Base-by-base conservation (phyloP, 768 basidiomycete species). In the Multifurca ochricompacta region DNA sequence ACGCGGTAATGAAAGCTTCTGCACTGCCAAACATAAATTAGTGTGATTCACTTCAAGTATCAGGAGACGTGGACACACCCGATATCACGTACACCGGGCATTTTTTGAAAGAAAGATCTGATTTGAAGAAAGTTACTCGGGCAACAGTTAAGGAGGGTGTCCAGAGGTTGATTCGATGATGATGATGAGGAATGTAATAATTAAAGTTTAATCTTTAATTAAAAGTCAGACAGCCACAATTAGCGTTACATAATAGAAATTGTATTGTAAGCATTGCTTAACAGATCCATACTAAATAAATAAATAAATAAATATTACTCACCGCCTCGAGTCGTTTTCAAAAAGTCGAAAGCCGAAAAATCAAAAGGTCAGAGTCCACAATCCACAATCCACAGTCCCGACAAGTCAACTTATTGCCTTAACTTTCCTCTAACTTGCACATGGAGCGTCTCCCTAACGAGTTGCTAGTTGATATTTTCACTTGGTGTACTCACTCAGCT, bases 1-100 rank as follows among this genome's bases (percentile, higher is more conserved):
- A 97, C 65, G 93, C 93, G 59, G 79, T 66, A 73, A 97, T 96
- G 77, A 97, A 97, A 59, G 82, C 83, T 60, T 93, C 91, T 69
- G 93, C 88, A 74, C 93, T 96, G 70, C 23, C 30, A 18, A 59
- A 37, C 18, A 11, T 13, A 6, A 32, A 53, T 34, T 11, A 11
- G 47, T 54, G 16, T 37, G 37, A 34, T 1, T 21, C 5, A 13
- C 5, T 27, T 37, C 36, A 27, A 36, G 14, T 10, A 16, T 30
- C 23, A 9, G 47, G 51, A 23, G 27, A 35, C 27, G 5, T 23
- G 44, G 39, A 70, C 71, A 62, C 55, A 74, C 74, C 68, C 68
- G 65, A 74, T 68, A 63, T 75, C 74, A 62, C 73, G 69, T 62
- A 75, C 74, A 67, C 72, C 73, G 56, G 74, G 73, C 74, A 75